Conservation (phyloP, 2,329 filamentous ascomycete genomes). For the Conoideocrella luteorostrata region DNA sequence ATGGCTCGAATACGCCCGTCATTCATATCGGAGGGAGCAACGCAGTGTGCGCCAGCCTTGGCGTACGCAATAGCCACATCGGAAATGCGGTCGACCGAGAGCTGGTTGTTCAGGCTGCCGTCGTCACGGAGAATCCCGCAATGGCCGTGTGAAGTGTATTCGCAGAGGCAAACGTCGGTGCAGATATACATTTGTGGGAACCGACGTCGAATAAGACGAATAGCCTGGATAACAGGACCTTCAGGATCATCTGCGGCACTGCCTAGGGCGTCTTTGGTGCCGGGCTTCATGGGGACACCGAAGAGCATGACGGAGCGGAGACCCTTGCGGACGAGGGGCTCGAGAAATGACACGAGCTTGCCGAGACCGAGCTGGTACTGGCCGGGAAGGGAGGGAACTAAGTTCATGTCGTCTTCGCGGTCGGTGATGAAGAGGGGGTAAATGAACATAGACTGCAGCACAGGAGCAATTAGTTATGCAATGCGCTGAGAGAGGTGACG, state of each 20-base stretch:
- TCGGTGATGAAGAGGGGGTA: slow-evolving; percentile 97
- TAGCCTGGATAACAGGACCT: slow-evolving; percentile 83
- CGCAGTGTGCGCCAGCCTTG: slow-evolving; percentile 90
- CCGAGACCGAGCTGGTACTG: slow-evolving; percentile 86
- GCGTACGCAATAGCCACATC: slow-evolving; percentile 98
- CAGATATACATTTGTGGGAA: slow-evolving; percentile 91
- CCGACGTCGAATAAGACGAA: slow-evolving; percentile 72
- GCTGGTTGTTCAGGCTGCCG: slow-evolving; percentile 83
- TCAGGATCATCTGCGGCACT: slow-evolving; percentile 88
- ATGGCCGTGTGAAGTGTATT: slow-evolving; percentile 97
- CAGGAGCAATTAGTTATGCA: neutral
- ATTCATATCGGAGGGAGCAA: slow-evolving; percentile 98
- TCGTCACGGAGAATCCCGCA: slow-evolving; percentile 94
- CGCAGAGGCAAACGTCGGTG: slow-evolving; percentile 92
- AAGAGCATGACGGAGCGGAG: slow-evolving; percentile 92
- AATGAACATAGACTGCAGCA: slow-evolving; percentile 84
- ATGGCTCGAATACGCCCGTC: slow-evolving; percentile 95
- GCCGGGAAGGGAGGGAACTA: slow-evolving; percentile 85
- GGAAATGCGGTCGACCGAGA: slow-evolving; percentile 89
- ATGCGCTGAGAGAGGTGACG: too few relatives aligned
- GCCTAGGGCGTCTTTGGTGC: slow-evolving; percentile 83
- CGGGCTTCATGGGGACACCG: slow-evolving; percentile 77
- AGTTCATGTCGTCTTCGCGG: slow-evolving; percentile 82
- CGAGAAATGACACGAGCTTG: slow-evolving; percentile 75
- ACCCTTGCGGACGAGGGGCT: slow-evolving; percentile 82